A percentile compares a stretch with the other conserved stretches of the same genome.
Conservation (phyloP, 345 rosid genomes). For the Bretschneidera sinensis region DNA sequence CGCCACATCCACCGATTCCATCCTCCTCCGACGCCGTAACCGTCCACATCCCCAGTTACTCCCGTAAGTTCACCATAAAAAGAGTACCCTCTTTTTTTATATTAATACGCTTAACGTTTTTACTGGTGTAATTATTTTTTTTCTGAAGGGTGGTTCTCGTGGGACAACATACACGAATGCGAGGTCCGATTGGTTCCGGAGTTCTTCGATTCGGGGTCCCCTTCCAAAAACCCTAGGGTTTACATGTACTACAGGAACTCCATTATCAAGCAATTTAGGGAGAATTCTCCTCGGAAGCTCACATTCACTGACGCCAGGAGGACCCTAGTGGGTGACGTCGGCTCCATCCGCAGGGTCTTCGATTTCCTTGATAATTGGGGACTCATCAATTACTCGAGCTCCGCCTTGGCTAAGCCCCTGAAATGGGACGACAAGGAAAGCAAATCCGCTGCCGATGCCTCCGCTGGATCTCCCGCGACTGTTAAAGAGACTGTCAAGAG, state of each 20-base stretch:
- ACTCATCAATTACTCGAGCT: slow-evolving; percentile 53
- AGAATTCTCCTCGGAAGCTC: slow-evolving; percentile 58
- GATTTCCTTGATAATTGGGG: slow-evolving; percentile 95
- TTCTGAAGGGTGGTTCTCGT: slow-evolving; percentile 97
- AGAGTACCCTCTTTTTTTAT: no score
- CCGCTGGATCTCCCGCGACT: slow-evolving; percentile 26
- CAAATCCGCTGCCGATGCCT: slow-evolving; percentile 36
- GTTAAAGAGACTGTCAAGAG: slow-evolving; percentile 52
- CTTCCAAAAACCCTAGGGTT: slow-evolving; percentile 55
- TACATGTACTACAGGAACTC: slow-evolving; percentile 73
- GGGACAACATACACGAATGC: slow-evolving; percentile 56
- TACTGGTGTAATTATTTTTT: no score
- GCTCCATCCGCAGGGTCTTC: slow-evolving; percentile 83
- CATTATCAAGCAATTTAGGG: slow-evolving; percentile 57
- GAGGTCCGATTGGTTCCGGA: slow-evolving; percentile 74
- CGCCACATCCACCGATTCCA: no score
- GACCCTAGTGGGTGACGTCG: slow-evolving; percentile 79
- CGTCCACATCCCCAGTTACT: slow-evolving; percentile 69
- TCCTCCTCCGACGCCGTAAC: slow-evolving; percentile 38
- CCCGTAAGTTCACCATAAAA: slow-evolving; percentile 65
- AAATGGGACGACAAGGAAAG: slow-evolving; percentile 87
- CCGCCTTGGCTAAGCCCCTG: slow-evolving; percentile 51
- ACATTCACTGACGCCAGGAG: slow-evolving; percentile 80
- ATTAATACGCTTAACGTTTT: no score
- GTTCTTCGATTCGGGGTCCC: slow-evolving; percentile 61